Conservation (phyloP, 225 moss, liverwort and hornwort genomes). For the Bryoerythrophyllum caledonicum region DNA sequence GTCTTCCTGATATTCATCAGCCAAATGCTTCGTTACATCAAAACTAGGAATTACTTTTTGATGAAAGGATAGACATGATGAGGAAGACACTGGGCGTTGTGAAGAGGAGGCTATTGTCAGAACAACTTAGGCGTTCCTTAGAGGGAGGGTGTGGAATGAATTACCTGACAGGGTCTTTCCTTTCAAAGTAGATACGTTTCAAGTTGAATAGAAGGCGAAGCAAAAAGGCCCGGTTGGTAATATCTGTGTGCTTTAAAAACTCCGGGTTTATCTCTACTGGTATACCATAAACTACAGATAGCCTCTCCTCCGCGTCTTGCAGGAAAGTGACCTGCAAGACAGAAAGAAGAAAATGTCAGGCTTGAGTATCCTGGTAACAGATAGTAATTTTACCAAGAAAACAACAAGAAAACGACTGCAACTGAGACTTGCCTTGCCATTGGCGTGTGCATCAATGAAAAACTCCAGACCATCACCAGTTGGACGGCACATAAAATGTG, state of each 20-base stretch:
- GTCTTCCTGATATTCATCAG: not conserved
- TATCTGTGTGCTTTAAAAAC: constrained; percentile 55
- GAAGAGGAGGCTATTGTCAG: too few species aligned
- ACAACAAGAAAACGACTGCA: not conserved
- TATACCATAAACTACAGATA: constrained; percentile 61
- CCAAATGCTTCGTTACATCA: not conserved
- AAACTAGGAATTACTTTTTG: not conserved
- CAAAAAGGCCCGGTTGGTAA: constrained; percentile 60
- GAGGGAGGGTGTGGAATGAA: constrained; percentile 11
- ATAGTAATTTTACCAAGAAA: not conserved
- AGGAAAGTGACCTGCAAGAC: constrained; percentile 56
- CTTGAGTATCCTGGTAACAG: not conserved
- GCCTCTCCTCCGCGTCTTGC: constrained; percentile 64
- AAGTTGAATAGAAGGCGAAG: constrained; percentile 66
- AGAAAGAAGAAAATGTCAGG: not conserved
- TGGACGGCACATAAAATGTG: constrained; percentile 76
- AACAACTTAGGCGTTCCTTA: too few species aligned
- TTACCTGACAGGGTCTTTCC: constrained; percentile 70
- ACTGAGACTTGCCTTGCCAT: constrained; percentile 49
- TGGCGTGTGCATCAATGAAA: constrained; percentile 62
- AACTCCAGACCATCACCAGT: constrained; percentile 61
- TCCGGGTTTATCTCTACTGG: constrained; percentile 64
- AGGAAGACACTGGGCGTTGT: too few species aligned
- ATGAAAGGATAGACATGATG: not conserved
- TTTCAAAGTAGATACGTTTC: constrained; percentile 62